Conservation (phyloP, 306 rosid genomes). For the Trichosanthes cucumerina region DNA sequence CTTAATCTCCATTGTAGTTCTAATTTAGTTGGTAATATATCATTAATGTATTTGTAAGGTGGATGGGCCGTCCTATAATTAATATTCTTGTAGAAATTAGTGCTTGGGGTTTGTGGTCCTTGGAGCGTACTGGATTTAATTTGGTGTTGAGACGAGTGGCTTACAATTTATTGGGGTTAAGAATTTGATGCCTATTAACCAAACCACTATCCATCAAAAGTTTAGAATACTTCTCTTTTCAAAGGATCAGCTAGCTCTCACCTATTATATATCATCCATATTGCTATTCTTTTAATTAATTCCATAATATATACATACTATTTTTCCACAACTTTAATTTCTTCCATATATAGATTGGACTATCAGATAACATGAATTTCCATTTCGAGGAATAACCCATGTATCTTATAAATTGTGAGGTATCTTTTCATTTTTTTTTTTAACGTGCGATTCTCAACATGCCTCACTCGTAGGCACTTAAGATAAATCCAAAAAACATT, state of each 20-base stretch:
- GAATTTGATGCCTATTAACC: constrained; percentile 3
- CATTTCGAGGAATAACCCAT: no score
- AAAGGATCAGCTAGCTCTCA: background rate
- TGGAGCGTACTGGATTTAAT: background rate
- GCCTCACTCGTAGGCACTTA: background rate
- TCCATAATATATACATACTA: background rate
- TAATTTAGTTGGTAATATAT: background rate
- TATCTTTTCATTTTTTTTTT: no score
- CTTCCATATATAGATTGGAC: no score
- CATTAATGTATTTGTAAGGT: background rate
- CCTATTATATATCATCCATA: background rate
- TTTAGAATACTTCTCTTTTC: background rate
- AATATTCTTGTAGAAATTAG: background rate
- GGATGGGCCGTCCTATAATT: background rate
- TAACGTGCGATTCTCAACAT: no score
- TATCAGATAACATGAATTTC: no score
- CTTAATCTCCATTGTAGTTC: background rate
- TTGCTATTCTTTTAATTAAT: background rate
- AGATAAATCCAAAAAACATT: background rate
- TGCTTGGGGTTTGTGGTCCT: background rate
- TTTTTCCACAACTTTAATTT: no score
- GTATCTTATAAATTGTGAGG: no score
- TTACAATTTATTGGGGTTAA: background rate
- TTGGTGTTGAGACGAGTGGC: background rate
- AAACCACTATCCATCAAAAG: constrained; percentile 7